Base-by-base conservation (phyloP, 2,329 filamentous ascomycete species). In the Phialocephala subalpina region DNA sequence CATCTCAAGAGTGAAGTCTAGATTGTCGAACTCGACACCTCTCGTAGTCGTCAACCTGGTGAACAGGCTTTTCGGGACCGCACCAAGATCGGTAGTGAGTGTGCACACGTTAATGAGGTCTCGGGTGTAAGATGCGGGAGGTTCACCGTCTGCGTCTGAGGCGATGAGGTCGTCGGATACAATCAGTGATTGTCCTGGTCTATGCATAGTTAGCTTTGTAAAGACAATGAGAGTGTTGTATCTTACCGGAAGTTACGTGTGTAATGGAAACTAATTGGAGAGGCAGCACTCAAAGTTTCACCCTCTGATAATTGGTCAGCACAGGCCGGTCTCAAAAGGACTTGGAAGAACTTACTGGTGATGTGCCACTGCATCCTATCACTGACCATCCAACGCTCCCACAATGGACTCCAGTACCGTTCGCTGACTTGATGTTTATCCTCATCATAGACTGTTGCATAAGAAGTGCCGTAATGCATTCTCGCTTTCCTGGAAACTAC, bases 301-400 rank as follows among this genome's bases (percentile, higher is more conserved):
- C 90, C 91, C 89, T 92, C 69, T 60, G 65, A 33, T 25, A 65
- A 60, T 20, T 63, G 38, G 38, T 71, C 27, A 72, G 70, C 20
- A 58, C 16, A 40, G 29, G 33, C 25, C 52, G 12, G 33, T 35
- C 2, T 29, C 6, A 18, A 25, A 36, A 53, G 25, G 64, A 58
- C 59, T 29, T 18, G 27, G 22, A 63, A 2, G 53, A n/a, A 63
- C 69, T 58, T 68, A 78, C 90, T 93, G 67, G 88, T 87, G 75
- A 94, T 92, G 77, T 94, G 91, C 92, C 92, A 94, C 78, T 93
- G 90, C 91, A 95, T 94, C 57, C 92, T 84, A 77, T 94, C 90
- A 55, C 86, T 89, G 7, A 94, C 91, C 91, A 93, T 94, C 91
- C 90, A 94, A 58, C 91, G 80, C 79, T 94, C 91, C 91, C 91